phyloP scores from a whole-genome alignment of 31 red algal species.

The Bonnemaisonia californica region DNA sequence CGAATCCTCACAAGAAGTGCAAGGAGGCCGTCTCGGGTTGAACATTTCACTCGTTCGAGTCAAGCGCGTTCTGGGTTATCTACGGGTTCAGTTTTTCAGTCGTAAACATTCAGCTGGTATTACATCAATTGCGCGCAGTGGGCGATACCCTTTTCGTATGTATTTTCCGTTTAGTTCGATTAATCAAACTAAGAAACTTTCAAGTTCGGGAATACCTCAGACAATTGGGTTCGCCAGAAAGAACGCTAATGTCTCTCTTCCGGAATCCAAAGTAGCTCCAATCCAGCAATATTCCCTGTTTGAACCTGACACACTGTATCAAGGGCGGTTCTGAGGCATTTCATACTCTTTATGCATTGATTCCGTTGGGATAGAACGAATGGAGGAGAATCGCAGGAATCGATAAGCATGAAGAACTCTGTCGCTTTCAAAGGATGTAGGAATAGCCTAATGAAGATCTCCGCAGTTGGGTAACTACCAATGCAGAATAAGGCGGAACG shows the following conservation, averaged over 20 bases:
- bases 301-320: constrained; percentile 27
- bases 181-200: constrained; percentile 23
- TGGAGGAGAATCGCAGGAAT: neutral
- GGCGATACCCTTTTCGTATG: too few species aligned
- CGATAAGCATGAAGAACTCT: neutral
- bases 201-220: constrained; percentile 50
- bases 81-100: too few species aligned
- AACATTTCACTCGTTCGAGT: neutral
- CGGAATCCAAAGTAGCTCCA: constrained; percentile 65
- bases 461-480: neutral
- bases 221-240: constrained; percentile 34
- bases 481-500: neutral
- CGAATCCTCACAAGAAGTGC: neutral
- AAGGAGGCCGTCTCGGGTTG: neutral
- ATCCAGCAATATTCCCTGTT: constrained; percentile 46
- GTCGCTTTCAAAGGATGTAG: neutral
- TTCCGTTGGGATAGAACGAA: too few species aligned
- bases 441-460: neutral
- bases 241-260: constrained; percentile 5
- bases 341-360: too few species aligned
- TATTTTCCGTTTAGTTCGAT: neutral
- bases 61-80: too few species aligned
- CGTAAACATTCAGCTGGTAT: too few species aligned
- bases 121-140: too few species aligned
- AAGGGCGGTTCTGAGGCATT: constrained; percentile 40